A percentile compares a stretch with the other conserved stretches of the same genome.
These are phyloP conservation scores for Lepiota venenata DNA, from an alignment of 768 basidiomycete genomes.

Conservation along the genomic window DNA sequence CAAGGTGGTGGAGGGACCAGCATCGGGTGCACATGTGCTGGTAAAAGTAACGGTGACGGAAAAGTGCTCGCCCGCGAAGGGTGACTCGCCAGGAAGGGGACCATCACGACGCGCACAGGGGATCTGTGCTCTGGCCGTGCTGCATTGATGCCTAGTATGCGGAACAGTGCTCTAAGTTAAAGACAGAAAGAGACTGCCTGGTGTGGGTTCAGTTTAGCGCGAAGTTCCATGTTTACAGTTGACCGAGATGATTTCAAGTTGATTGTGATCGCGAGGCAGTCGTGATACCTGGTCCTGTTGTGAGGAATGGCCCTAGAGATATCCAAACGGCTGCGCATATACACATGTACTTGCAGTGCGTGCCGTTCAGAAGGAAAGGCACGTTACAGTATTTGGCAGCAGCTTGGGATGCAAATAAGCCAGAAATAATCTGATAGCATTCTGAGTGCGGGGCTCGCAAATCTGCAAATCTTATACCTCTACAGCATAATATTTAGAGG, in stretches of 20 bases:
- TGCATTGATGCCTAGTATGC: conserved; percentile 2
- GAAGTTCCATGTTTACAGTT: not conserved
- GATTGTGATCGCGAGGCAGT: too few species aligned
- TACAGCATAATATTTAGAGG: too few species aligned
- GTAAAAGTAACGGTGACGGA: conserved; percentile 83
- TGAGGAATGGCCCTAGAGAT: too few species aligned
- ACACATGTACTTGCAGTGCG: too few species aligned
- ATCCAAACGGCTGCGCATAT: too few species aligned
- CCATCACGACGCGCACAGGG: conserved; percentile 59
- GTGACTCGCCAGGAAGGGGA: conserved; percentile 84
- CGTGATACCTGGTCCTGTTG: not conserved
- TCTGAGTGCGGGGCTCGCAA: too few species aligned
- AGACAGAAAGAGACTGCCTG: too few species aligned
- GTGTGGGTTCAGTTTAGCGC: not conserved
- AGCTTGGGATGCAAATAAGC: not conserved
- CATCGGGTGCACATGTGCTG: conserved; percentile 63
- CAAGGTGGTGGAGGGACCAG: conserved; percentile 22
- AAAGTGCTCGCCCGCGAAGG: conserved; percentile 90
- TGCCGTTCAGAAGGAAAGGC: too few species aligned
- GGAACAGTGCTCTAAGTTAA: too few species aligned
- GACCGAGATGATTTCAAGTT: not conserved
- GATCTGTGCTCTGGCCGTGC: not conserved
- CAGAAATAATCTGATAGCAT: too few species aligned
- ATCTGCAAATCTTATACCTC: too few species aligned
- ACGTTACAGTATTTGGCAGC: not conserved